A percentile compares a stretch with the other conserved stretches of the same genome.
These are phyloP conservation scores for Asterochloris erici DNA, from an alignment of 139 green algal species.

Conservation along the genomic window DNA sequence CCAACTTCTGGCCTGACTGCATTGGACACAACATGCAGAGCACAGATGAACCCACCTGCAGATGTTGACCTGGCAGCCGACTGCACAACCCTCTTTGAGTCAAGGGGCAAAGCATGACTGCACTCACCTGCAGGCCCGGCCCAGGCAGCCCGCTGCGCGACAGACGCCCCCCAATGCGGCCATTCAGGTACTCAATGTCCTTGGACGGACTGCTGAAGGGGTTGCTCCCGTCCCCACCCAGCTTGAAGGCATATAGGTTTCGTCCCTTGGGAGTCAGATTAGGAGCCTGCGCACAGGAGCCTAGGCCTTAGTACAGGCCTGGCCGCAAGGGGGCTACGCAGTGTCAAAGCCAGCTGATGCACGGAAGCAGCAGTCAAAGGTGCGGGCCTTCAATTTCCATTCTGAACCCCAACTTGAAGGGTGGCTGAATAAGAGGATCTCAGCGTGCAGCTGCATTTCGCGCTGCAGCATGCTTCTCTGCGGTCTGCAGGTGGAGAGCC, in stretches of 20 bases:
- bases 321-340: background rate
- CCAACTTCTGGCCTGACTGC: no score
- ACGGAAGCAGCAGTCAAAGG: background rate
- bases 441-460: background rate
- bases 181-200: conserved; percentile 20
- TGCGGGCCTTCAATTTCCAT: background rate
- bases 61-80: no score
- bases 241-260: background rate
- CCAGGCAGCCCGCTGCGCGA: background rate
- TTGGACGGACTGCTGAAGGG: conserved; percentile 20
- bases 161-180: conserved; percentile 2
- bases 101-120: no score
- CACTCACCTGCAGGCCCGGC: background rate
- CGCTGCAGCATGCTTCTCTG: background rate
- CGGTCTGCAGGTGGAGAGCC: background rate
- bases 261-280: conserved; percentile 1
- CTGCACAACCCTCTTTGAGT: no score
- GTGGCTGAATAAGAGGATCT: background rate
- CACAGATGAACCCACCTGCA: no score
- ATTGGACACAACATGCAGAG: no score
- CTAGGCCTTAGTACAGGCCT: background rate
- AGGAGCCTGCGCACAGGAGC: background rate
- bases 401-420: background rate
- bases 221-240: conserved; percentile 8
- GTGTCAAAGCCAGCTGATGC: background rate